Evolutionary conservation across 495 filamentous ascomycete species (phyloP).

Genomic region (Mytilinidion resinicola): DNA sequence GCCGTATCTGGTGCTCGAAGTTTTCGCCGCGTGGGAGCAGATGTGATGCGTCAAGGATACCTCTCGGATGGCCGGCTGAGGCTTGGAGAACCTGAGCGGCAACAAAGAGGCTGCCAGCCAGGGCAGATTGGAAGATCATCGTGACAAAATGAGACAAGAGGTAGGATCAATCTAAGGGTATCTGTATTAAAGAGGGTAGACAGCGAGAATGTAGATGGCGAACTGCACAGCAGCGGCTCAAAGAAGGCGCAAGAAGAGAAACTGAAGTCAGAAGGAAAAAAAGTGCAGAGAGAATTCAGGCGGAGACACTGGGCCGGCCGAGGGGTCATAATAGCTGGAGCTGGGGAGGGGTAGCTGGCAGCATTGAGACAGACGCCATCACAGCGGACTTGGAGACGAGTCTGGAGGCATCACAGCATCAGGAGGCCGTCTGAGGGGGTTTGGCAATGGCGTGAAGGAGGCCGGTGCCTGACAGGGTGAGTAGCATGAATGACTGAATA

Average conservation of each 20-base stretch:
- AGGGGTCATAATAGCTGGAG: conserved; percentile 16
- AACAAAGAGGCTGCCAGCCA: conserved; percentile 19
- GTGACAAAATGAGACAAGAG: conserved; percentile 6
- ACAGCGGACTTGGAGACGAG: not conserved
- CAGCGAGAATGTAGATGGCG: conserved; percentile 7
- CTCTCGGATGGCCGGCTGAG: conserved; percentile 9
- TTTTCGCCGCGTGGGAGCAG: conserved; percentile 15
- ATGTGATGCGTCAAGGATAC: not conserved
- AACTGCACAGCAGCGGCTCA: conserved; percentile 26
- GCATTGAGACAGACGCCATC: conserved; percentile 7
- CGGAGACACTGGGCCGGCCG: conserved; percentile 18
- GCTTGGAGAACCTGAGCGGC: conserved; percentile 9
- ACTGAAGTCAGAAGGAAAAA: conserved; percentile 22
- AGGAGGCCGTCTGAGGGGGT: not conserved
- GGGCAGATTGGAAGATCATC: conserved; percentile 21
- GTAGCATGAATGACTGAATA: not conserved
- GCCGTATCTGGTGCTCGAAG: conserved; percentile 15
- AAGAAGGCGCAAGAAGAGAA: conserved; percentile 22
- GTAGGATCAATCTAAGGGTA: conserved; percentile 4
- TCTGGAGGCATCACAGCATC: too few relatives aligned
- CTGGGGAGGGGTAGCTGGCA: conserved; percentile 1
- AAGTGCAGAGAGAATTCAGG: conserved; percentile 14
- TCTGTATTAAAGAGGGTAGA: conserved; percentile 25
- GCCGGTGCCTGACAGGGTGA: not conserved
- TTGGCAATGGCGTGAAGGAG: not conserved